Conservation (phyloP, 2,329 filamentous ascomycete species). For the Fusarium sp. region DNA sequence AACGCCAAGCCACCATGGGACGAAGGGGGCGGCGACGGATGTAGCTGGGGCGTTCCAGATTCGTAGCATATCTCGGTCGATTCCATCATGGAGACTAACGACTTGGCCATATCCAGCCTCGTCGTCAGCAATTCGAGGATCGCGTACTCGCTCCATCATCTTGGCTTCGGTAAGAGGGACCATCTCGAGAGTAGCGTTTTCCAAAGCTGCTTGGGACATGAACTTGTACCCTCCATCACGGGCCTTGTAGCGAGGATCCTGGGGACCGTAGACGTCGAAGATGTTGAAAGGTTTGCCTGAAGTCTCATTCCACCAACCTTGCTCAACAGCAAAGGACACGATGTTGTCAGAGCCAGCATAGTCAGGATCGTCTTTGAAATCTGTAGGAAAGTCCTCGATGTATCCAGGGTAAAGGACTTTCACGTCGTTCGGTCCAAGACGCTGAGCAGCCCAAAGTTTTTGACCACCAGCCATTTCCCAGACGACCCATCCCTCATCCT, state of each 20-base stretch:
- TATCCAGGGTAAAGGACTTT: slow-evolving; percentile 41
- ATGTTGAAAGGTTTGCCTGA: slow-evolving; percentile 40
- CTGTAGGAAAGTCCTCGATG: slow-evolving; percentile 39
- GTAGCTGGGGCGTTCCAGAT: slow-evolving; percentile 41
- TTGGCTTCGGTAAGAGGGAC: slow-evolving; percentile 38
- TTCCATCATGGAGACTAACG: slow-evolving; percentile 28
- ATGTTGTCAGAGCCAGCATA: slow-evolving; percentile 41
- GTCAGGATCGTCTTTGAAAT: slow-evolving; percentile 20
- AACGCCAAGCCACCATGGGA: slow-evolving; percentile 42
- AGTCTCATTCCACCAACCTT: slow-evolving; percentile 43
- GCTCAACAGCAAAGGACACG: slow-evolving; percentile 39
- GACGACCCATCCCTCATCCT: slow-evolving; percentile 42
- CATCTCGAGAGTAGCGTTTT: slow-evolving; percentile 40
- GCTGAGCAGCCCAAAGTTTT: slow-evolving; percentile 43
- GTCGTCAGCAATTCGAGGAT: slow-evolving; percentile 41
- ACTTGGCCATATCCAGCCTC: slow-evolving; percentile 42
- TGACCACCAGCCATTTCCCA: slow-evolving; percentile 44
- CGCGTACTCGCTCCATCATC: slow-evolving; percentile 40
- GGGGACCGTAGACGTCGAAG: slow-evolving; percentile 37
- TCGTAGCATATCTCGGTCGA: slow-evolving; percentile 35
- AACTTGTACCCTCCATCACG: slow-evolving; percentile 44
- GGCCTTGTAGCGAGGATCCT: slow-evolving; percentile 39
- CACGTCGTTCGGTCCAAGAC: slow-evolving; percentile 38
- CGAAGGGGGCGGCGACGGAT: slow-evolving; percentile 37
- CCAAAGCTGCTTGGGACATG: slow-evolving; percentile 41